These are phyloP conservation scores for Monosporascus sp. DNA, from an alignment of 2,329 filamentous ascomycete genomes.

Conservation along the genomic window DNA sequence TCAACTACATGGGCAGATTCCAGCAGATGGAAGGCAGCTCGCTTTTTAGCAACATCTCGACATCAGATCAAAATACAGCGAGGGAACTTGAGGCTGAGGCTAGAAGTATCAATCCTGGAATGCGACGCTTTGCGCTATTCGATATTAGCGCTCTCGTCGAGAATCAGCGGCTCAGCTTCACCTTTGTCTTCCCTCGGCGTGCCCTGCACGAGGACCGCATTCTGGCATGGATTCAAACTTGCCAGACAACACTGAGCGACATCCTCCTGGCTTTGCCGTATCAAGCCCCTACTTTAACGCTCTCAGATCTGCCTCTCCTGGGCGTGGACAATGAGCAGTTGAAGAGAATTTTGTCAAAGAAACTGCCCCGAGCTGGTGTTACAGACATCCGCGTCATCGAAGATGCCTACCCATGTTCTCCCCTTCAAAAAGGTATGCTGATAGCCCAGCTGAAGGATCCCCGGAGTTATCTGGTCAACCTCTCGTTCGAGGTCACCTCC, in stretches of 20 bases:
- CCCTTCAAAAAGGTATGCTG: slow-evolving; percentile 10
- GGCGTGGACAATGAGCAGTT: background rate
- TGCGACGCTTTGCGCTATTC: slow-evolving; percentile 3
- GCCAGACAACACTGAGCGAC: background rate
- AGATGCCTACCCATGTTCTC: slow-evolving; percentile 9
- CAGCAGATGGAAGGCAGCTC: slow-evolving; percentile 9
- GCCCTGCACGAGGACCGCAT: background rate
- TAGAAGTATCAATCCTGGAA: slow-evolving; percentile 4
- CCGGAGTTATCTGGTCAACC: background rate
- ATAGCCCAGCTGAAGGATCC: background rate
- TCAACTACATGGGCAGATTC: slow-evolving; percentile 11
- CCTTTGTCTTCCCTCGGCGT: background rate
- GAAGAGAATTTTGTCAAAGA: background rate
- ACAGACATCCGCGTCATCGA: background rate
- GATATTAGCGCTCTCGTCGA: background rate
- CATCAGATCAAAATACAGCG: background rate
- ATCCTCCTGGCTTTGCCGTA: background rate
- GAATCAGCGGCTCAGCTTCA: background rate
- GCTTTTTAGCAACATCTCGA: slow-evolving; percentile 2
- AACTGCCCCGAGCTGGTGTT: background rate
- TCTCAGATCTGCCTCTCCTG: background rate
- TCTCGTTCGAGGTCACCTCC: background rate
- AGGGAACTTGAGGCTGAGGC: background rate
- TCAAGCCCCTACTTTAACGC: background rate
- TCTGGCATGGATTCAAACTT: background rate